Base-by-base conservation (phyloP, 2,329 filamentous ascomycete species). In the Elsinoe necatrix region DNA sequence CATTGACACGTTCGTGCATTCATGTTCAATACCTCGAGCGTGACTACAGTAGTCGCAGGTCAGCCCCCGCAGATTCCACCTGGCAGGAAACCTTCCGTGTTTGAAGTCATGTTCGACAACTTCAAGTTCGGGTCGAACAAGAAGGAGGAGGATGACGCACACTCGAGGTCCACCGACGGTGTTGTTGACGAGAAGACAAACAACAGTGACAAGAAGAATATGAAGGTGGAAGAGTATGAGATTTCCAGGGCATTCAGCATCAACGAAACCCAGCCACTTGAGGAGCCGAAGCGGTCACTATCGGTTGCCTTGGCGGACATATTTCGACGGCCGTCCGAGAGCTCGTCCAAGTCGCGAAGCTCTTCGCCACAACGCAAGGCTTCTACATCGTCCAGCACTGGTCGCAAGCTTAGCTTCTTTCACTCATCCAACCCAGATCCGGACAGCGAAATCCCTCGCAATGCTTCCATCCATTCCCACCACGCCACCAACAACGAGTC, bases 71-170 rank as follows among this genome's bases (percentile, higher is more conserved):
- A 34, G 11, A 7, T 35, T 16, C 27, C 52, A 16, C 52, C 52
- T 29, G 35, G 52, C 18, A 42, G 39, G 21, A 42, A 42, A n/a
- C 9, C 25, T 42, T 55, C 39, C 4, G 21, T 45, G 8, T 37
- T 56, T 27, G 39, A 48, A 27, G 29, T 18, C 25, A 56, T 56
- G 54, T 56, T 56, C 41, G 54, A 56, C 39, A 47, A 47, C 8
- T 56, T 56, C 54, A 56, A 56, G 42, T 56, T 56, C n/a, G 54
- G 41, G 8, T 27, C 23, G 39, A 18, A n/a, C 14, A 37, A 31
- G 39, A 39, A 48, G 23, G 54, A 47, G 54, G 54, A 37, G 39
- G 41, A 45, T 18, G 52, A 45, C 9, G 52, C 25, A 23, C 34
- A 47, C 14, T 34, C 54, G 4, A 45, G 39, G 27, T 27, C 35